Conservation (phyloP, 176 grass and related monocot species). For the Puccinellia tenuiflora region DNA sequence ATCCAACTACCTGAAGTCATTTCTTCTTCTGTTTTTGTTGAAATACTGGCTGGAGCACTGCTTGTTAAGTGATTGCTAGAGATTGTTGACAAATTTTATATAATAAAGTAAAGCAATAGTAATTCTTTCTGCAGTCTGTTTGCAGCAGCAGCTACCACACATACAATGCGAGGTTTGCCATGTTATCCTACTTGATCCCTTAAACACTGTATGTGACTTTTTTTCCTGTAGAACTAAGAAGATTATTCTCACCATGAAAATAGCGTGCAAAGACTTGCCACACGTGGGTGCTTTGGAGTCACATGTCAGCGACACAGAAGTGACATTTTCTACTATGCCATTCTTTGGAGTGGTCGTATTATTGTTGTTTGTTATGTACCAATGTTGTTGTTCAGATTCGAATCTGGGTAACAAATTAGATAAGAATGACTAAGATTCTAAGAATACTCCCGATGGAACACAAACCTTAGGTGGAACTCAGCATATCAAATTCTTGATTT, state of each 20-base stretch:
- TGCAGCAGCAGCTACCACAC: not conserved
- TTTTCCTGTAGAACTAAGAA: not conserved
- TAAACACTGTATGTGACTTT: not conserved
- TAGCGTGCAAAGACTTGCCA: not conserved
- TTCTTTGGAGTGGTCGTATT: not conserved
- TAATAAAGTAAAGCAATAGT: not conserved
- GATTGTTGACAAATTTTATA: not conserved
- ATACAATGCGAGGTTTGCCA: not conserved
- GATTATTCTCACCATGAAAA: not conserved
- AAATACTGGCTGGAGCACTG: not conserved
- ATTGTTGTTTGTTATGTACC: not conserved
- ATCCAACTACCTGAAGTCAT: not conserved
- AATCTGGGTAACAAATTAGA: not conserved
- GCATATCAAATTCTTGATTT: not conserved
- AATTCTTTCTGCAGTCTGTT: not conserved
- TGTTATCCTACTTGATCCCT: not conserved
- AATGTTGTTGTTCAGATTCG: not conserved
- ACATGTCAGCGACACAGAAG: not conserved
- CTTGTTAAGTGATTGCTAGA: not conserved
- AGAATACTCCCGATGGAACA: not conserved
- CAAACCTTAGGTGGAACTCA: not conserved
- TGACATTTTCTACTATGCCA: not conserved
- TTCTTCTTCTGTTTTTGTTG: not conserved
- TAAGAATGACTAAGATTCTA: not conserved
- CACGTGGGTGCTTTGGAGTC: not conserved